These are phyloP conservation scores for Pyrenophora teres DNA, from an alignment of 2,329 filamentous ascomycete species.

Conservation along the genomic window DNA sequence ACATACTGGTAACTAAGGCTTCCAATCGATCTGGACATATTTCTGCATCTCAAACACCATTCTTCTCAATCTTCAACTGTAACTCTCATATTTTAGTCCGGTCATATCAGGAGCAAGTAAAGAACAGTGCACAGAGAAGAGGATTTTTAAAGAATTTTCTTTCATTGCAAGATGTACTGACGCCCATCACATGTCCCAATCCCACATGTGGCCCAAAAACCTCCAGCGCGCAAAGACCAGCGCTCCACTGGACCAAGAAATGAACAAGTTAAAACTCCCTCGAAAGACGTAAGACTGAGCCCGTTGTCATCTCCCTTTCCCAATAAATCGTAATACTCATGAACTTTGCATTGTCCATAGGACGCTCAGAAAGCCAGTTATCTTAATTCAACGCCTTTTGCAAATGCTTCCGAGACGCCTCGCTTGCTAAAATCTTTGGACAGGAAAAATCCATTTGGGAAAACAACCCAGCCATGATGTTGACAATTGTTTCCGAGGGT, in stretches of 20 bases:
- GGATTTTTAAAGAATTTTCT: neutral
- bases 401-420: constrained; percentile 42
- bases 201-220: neutral
- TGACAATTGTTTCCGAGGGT: constrained; percentile 36
- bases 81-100: too few relatives aligned
- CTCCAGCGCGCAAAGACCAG: neutral
- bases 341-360: constrained; percentile 24
- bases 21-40: too few relatives aligned
- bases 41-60: too few relatives aligned
- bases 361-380: constrained; percentile 30
- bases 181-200: neutral
- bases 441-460: constrained; percentile 16
- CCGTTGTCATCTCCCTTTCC: constrained; percentile 1
- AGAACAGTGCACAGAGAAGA: neutral
- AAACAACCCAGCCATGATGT: constrained; percentile 24
- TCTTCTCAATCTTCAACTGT: too few relatives aligned
- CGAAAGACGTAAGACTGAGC: constrained; percentile 13
- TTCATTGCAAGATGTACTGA: neutral
- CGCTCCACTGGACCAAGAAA: neutral
- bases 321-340: constrained; percentile 21
- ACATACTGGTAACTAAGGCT: too few relatives aligned
- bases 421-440: constrained; percentile 29
- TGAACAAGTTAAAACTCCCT: constrained; percentile 7
- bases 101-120: neutral
- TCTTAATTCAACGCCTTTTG: constrained; percentile 24